These are phyloP conservation scores for Pyrus communis DNA, from an alignment of 306 rosid genomes.

Conservation along the genomic window DNA sequence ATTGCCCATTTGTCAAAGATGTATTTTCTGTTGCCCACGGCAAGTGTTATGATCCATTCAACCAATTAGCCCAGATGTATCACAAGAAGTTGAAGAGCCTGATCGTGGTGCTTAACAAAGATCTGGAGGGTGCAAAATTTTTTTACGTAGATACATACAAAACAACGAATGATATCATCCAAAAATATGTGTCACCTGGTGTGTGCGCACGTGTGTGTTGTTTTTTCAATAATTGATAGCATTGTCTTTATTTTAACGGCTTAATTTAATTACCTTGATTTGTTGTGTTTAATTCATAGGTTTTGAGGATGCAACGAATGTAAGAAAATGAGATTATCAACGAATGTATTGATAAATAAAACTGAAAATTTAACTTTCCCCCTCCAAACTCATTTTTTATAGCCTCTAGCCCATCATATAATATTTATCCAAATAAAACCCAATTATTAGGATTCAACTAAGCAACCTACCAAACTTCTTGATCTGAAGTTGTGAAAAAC, in stretches of 20 bases:
- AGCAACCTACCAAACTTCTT: background rate
- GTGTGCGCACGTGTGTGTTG: too few relatives aligned
- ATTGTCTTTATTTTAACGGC: background rate
- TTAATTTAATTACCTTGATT: background rate
- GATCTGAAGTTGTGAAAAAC: background rate
- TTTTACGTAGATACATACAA: background rate
- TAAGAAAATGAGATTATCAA: too few relatives aligned
- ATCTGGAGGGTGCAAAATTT: background rate
- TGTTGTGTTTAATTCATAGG: background rate
- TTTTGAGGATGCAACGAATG: background rate
- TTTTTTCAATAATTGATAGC: too few relatives aligned
- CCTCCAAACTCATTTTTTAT: too few relatives aligned
- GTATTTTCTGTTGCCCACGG: background rate
- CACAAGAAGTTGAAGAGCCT: background rate
- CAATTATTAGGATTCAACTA: too few relatives aligned
- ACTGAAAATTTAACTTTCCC: too few relatives aligned
- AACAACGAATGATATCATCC: background rate
- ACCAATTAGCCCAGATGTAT: background rate
- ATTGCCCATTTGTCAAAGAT: background rate
- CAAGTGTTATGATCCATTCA: background rate
- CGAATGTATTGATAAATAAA: background rate
- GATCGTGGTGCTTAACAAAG: background rate
- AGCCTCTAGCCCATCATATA: too few relatives aligned
- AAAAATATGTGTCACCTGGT: background rate
- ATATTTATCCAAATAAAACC: too few relatives aligned